Percentiles rank a stretch among this genome's conserved stretches.
Evolutionary conservation across 2,329 filamentous ascomycete genomes (phyloP).

Genomic region (Cercospora sojina): DNA sequence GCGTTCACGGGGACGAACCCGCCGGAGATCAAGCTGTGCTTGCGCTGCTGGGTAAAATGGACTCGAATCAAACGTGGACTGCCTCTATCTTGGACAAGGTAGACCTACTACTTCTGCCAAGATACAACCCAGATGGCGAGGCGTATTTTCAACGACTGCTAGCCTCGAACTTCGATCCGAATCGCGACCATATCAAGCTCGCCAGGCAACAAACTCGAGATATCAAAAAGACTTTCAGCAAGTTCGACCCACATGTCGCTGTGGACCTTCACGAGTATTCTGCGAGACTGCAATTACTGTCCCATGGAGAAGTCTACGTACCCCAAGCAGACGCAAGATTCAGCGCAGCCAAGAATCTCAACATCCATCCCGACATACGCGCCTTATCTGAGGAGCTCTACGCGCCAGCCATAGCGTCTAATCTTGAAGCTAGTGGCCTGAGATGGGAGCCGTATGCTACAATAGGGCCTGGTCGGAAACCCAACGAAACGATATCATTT

Average conservation of each 20-base stretch:
- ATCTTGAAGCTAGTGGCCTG: slow-evolving; percentile 33
- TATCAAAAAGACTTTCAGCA: slow-evolving; percentile 37
- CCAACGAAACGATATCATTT: slow-evolving; percentile 30
- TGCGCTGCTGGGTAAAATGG: slow-evolving; percentile 40
- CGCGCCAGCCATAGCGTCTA: slow-evolving; percentile 36
- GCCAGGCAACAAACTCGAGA: slow-evolving; percentile 39
- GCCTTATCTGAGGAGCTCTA: slow-evolving; percentile 38
- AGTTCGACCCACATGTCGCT: slow-evolving; percentile 38
- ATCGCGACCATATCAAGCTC: slow-evolving; percentile 42
- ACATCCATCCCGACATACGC: slow-evolving; percentile 39
- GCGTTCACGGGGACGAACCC: slow-evolving; percentile 41
- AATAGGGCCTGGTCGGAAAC: slow-evolving; percentile 18
- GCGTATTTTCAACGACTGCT: slow-evolving; percentile 40
- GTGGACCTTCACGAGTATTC: slow-evolving; percentile 42
- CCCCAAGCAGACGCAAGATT: slow-evolving; percentile 40
- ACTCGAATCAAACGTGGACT: slow-evolving; percentile 38
- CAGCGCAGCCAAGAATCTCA: slow-evolving; percentile 41
- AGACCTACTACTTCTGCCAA: slow-evolving; percentile 39
- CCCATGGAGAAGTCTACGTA: slow-evolving; percentile 33
- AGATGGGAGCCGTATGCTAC: slow-evolving; percentile 41
- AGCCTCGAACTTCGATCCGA: slow-evolving; percentile 41
- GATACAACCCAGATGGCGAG: slow-evolving; percentile 42
- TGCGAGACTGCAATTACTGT: slow-evolving; percentile 28
- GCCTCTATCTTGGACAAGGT: slow-evolving; percentile 36
- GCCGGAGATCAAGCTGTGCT: slow-evolving; percentile 39